Evolutionary conservation across 176 grass and related monocot species (phyloP).

Genomic region (Areca catechu): DNA sequence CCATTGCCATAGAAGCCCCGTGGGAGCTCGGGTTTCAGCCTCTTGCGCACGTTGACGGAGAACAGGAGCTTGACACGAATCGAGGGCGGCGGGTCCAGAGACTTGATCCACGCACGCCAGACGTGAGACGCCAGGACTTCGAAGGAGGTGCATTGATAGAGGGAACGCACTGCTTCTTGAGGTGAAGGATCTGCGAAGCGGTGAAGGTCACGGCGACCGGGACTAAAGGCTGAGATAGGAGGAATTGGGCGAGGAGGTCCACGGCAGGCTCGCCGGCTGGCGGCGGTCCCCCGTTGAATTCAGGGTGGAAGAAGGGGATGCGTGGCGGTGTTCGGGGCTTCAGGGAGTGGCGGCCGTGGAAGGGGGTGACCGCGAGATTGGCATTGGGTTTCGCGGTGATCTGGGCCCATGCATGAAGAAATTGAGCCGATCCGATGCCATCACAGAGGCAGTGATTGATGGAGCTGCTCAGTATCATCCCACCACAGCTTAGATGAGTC

Average conservation of each 20-base stretch:
- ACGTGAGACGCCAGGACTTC: constrained; percentile 76
- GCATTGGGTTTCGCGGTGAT: constrained; percentile 19
- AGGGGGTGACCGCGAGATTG: constrained; percentile 7
- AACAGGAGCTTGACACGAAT: constrained; percentile 87
- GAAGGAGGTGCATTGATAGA: constrained; percentile 79
- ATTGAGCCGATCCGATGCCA: constrained; percentile 72
- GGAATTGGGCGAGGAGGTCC: constrained; percentile 31
- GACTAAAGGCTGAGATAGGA: constrained; percentile 41
- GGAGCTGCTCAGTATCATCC: constrained; percentile 66
- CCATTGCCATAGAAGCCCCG: constrained; percentile 79
- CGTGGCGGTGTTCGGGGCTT: constrained; percentile 48
- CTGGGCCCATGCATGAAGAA: constrained; percentile 73
- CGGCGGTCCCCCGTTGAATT: constrained; percentile 34
- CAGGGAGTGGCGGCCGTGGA: constrained; percentile 58
- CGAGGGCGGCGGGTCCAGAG: constrained; percentile 35
- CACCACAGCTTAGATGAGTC: constrained; percentile 74
- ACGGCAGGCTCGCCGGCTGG: neutral
- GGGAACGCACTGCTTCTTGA: constrained; percentile 53
- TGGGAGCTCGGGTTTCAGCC: constrained; percentile 53
- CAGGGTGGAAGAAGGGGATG: constrained; percentile 67
- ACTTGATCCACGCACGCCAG: constrained; percentile 72
- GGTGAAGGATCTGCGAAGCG: constrained; percentile 39
- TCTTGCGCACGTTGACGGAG: constrained; percentile 57
- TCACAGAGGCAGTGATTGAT: constrained; percentile 94
- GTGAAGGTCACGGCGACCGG: constrained; percentile 71